Percentiles rank a stretch among this genome's conserved stretches.
These are phyloP conservation scores for Cicer bijugum DNA, from an alignment of 306 rosid genomes.

Conservation along the genomic window DNA sequence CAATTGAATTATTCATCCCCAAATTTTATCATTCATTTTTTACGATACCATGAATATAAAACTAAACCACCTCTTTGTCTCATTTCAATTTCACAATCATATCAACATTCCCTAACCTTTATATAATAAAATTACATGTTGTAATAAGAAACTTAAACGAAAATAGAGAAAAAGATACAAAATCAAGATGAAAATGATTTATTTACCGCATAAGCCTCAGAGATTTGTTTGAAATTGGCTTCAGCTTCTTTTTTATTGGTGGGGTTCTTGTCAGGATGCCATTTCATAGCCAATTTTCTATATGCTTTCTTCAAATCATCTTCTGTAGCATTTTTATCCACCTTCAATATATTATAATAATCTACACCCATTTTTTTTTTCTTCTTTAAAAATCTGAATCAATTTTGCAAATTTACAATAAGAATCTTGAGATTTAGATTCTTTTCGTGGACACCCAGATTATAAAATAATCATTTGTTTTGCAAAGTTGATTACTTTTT, in stretches of 20 bases:
- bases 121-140: slow-evolving; percentile 4
- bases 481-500: slow-evolving; percentile 31
- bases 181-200: slow-evolving; percentile 4
- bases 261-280: slow-evolving; percentile 99
- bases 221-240: slow-evolving; percentile 94
- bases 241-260: slow-evolving; percentile 86
- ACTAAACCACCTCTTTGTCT: neutral
- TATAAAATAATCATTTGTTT: slow-evolving; percentile 39
- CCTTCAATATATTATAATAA: slow-evolving; percentile 83
- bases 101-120: neutral
- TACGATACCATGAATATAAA: neutral
- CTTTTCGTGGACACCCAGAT: slow-evolving; percentile 46
- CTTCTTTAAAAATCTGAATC: neutral
- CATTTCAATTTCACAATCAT: neutral
- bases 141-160: neutral
- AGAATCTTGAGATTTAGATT: slow-evolving; percentile 45
- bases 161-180: neutral
- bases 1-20: too few relatives aligned
- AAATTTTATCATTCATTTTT: neutral
- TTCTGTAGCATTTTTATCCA: slow-evolving; percentile 71
- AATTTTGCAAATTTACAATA: slow-evolving; percentile 34
- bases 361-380: slow-evolving; percentile 74
- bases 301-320: slow-evolving; percentile 92
- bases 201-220: slow-evolving; percentile 93
- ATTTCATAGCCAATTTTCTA: slow-evolving; percentile 91